A percentile compares a stretch with the other conserved stretches of the same genome.
These are phyloP conservation scores for Apiotrichum siamense DNA, from an alignment of 1,284 basidiomycete genomes.

Conservation along the genomic window DNA sequence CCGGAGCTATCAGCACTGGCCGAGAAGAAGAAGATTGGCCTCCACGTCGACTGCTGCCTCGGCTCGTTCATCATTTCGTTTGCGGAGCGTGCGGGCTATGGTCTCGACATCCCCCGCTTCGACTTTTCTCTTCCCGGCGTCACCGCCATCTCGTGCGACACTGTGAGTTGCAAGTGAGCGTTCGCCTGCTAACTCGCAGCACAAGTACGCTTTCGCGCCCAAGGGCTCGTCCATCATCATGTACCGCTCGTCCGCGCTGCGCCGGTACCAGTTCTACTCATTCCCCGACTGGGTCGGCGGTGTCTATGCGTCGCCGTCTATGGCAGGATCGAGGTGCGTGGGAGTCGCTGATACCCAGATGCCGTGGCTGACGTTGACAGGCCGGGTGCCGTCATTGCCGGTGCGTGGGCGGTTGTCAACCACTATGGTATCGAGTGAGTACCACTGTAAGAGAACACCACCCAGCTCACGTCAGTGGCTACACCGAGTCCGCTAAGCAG, in stretches of 20 bases:
- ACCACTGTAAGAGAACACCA: background rate
- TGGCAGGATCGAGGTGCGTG: constrained; percentile 62
- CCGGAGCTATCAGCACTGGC: constrained; percentile 72
- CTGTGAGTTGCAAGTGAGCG: constrained; percentile 50
- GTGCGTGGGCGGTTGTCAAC: constrained; percentile 93
- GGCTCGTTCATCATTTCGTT: constrained; percentile 90
- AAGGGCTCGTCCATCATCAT: constrained; percentile 90
- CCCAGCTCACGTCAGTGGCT: constrained; percentile 58
- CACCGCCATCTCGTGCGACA: constrained; percentile 85
- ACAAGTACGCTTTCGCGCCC: constrained; percentile 48
- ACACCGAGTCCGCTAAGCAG: constrained; percentile 74
- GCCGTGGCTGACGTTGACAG: constrained; percentile 48
- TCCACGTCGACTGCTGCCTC: constrained; percentile 91
- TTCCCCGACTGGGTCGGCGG: constrained; percentile 69
- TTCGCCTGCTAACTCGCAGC: constrained; percentile 15
- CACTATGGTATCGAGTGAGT: constrained; percentile 75
- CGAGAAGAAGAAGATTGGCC: constrained; percentile 65
- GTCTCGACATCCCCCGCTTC: constrained; percentile 51
- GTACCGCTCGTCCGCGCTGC: constrained; percentile 69
- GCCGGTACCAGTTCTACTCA: constrained; percentile 77
- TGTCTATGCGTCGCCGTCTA: constrained; percentile 52
- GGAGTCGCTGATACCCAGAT: background rate
- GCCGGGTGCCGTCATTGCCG: constrained; percentile 87
- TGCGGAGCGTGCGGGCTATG: constrained; percentile 56
- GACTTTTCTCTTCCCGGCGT: constrained; percentile 88